A percentile compares a stretch with the other conserved stretches of the same genome.
Evolutionary conservation across 1,139 yeast species (phyloP).

Genomic region (Candida mesenterica): DNA sequence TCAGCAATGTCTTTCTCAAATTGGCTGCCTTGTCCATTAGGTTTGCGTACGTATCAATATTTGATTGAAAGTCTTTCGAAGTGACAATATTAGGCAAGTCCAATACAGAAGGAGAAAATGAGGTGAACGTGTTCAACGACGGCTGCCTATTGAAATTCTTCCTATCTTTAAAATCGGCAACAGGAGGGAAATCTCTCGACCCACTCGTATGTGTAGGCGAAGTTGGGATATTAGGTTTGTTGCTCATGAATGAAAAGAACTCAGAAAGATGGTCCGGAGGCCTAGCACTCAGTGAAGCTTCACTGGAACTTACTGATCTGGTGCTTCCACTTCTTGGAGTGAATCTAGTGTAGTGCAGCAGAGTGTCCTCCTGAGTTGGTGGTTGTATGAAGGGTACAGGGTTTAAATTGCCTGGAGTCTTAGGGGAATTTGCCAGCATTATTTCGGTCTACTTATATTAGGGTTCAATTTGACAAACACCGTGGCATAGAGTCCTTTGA

Average conservation of each 20-base stretch:
- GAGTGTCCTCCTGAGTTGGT: neutral
- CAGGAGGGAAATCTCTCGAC: conserved; percentile 9
- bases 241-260: conserved; percentile 48
- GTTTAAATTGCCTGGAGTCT: neutral
- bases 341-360: neutral
- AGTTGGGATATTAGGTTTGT: conserved; percentile 18
- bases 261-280: conserved; percentile 57
- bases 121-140: conserved; percentile 35
- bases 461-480: no score
- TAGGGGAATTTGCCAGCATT: neutral
- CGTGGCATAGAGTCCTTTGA: no score
- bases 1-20: conserved; percentile 49
- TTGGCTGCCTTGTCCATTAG: conserved; percentile 51
- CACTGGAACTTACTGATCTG: conserved; percentile 1
- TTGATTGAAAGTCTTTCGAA: conserved; percentile 52
- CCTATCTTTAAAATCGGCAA: conserved; percentile 10
- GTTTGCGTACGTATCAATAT: conserved; percentile 45
- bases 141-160: conserved; percentile 24
- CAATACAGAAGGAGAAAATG: conserved; percentile 50
- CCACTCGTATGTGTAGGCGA: conserved; percentile 10
- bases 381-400: neutral
- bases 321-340: neutral
- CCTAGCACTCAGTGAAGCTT: conserved; percentile 3
- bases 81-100: conserved; percentile 63
- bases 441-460: no score